Base-by-base conservation (phyloP, 1,284 basidiomycete species). In the Ustilago sp. region DNA sequence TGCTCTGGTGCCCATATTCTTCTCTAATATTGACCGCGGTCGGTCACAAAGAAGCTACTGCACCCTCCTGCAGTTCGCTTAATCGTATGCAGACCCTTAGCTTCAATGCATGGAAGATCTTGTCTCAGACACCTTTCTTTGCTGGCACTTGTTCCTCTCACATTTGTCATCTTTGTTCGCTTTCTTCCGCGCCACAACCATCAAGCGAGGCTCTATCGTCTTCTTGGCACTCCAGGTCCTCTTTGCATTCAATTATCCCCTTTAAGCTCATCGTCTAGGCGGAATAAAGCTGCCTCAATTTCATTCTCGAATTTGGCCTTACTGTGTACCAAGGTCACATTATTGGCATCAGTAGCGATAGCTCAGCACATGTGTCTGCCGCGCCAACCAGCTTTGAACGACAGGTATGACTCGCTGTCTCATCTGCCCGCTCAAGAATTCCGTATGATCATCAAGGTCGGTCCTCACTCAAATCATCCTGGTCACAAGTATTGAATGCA, bases 21-120 rank as follows among this genome's bases (percentile, higher is more conserved):
- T 7, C 28, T 50, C 11, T 13, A 2, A 50, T 31, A 50, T 31
- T 32, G 48, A 41, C 32, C n/a, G 51, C 31, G 15, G 39, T 41
- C 65, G 47, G 59, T 62, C 54, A 58, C 61, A 61, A 62, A 4
- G 55, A 45, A 68, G 59, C 65, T 68, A 68, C 59, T 62, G 60
- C 52, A 62, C 19, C 39, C 43, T 17, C 39, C 17, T 68, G 65
- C 65, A 68, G 53, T 47, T 68, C 59, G 65, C 15, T 31, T 65
- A 51, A 35, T 52, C 9, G 17, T 19, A 4, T 36, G 43, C 51
- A 53, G 35, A 53, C 32, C 8, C 23, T 11, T 15, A 31, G 19
- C 43, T 58, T 47, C 41, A 28, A 68, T 68, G 65, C 65, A 48
- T 39, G 41, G 54, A 68, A 68, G 59, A 62, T 68, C 65, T 57